Conservation (phyloP, 257 asterid genomes). For the Solanum commersonii region DNA sequence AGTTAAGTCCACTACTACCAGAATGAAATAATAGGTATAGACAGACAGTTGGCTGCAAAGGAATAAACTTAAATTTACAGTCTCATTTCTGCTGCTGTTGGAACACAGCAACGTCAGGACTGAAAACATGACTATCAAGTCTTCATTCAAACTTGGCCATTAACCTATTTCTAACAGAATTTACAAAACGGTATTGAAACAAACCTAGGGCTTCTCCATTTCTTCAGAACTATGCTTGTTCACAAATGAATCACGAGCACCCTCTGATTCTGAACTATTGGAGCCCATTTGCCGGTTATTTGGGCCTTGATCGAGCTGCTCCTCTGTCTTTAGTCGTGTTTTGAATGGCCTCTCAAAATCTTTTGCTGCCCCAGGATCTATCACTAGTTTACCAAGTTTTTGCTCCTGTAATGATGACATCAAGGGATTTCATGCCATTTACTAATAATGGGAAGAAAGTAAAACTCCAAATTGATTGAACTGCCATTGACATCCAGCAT, state of each 20-base stretch:
- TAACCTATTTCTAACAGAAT: not conserved
- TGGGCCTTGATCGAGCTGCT: conserved; percentile 32
- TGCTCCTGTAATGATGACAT: conserved; percentile 54
- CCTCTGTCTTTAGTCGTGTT: conserved; percentile 39
- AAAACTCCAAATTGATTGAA: not conserved
- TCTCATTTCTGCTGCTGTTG: not conserved
- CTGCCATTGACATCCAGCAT: not conserved
- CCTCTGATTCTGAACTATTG: conserved; percentile 29
- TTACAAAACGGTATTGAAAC: not conserved
- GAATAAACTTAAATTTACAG: not conserved
- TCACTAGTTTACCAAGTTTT: conserved; percentile 60
- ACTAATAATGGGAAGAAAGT: not conserved
- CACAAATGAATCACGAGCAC: conserved; percentile 14
- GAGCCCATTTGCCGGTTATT: conserved; percentile 30
- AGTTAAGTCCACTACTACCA: not conserved
- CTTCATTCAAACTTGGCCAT: not conserved
- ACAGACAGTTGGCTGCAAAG: not conserved
- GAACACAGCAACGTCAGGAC: not conserved
- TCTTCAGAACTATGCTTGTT: conserved; percentile 39
- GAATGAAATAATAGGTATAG: not conserved
- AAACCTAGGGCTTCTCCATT: conserved; percentile 19
- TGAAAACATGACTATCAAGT: not conserved
- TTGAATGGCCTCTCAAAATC: conserved; percentile 81
- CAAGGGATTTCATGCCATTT: not conserved
- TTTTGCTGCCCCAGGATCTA: conserved; percentile 72